Evolutionary conservation across 176 grass and related monocot genomes (phyloP).

Genomic region (Zoysia japonica): DNA sequence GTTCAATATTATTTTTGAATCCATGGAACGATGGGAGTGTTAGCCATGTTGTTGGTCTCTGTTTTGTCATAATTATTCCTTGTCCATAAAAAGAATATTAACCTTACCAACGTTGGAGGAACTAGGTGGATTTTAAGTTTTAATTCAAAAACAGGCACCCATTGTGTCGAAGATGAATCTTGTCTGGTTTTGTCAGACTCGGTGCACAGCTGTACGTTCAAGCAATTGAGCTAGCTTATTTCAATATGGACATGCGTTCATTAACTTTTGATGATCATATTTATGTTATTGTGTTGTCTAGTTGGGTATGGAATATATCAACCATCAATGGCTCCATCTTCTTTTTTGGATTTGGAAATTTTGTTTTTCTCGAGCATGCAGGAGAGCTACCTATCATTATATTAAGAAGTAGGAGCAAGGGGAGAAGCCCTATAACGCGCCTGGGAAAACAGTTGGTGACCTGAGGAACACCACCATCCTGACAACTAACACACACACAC

Average conservation of each 20-base stretch:
- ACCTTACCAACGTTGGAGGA: neutral
- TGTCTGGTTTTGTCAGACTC: neutral
- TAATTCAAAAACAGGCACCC: neutral
- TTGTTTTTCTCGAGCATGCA: no score
- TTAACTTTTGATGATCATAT: slow-evolving; percentile 12
- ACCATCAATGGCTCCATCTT: slow-evolving; percentile 14
- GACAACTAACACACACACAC: no score
- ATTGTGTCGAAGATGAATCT: neutral
- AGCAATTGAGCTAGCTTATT: neutral
- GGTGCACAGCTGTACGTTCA: neutral
- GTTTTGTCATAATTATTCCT: neutral
- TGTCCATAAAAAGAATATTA: neutral
- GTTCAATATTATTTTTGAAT: slow-evolving; percentile 5
- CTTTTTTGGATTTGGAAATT: neutral
- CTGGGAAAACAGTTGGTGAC: no score
- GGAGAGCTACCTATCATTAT: no score
- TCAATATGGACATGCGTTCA: slow-evolving; percentile 2
- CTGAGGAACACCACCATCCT: no score
- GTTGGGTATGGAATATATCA: slow-evolving; percentile 28
- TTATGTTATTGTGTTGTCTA: slow-evolving; percentile 20
- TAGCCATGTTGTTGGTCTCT: neutral
- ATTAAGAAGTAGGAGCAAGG: no score
- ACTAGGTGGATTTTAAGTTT: neutral
- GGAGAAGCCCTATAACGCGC: no score
- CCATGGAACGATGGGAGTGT: neutral